These are phyloP conservation scores for Ceratorhiza oryzae-sativae DNA, from an alignment of 1,284 basidiomycete species.

Conservation along the genomic window DNA sequence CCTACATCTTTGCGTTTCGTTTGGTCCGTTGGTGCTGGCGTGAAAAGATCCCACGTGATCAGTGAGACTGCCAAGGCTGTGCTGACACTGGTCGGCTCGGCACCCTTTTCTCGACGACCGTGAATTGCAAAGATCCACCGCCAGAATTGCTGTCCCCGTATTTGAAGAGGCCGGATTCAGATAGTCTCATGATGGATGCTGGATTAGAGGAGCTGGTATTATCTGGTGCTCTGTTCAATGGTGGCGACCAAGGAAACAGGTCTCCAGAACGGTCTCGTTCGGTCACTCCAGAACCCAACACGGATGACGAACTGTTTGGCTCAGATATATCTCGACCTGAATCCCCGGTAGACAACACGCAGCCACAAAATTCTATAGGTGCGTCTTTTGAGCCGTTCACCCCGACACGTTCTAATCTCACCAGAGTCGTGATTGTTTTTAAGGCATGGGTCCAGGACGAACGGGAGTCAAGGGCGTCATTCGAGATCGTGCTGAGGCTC, in stretches of 20 bases:
- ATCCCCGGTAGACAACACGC: slow-evolving; percentile 43
- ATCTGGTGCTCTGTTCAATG: slow-evolving; percentile 76
- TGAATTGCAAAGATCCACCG: too few relatives aligned
- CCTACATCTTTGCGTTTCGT: too few relatives aligned
- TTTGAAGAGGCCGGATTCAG: too few relatives aligned
- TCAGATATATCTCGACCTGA: slow-evolving; percentile 42
- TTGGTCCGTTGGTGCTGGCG: too few relatives aligned
- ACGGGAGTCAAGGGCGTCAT: slow-evolving; percentile 87
- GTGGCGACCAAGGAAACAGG: slow-evolving; percentile 51
- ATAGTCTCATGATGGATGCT: slow-evolving; percentile 12
- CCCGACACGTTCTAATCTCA: slow-evolving; percentile 41
- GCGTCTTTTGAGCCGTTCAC: slow-evolving; percentile 46
- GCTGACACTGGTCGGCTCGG: too few relatives aligned
- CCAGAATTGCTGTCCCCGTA: too few relatives aligned
- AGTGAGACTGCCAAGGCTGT: too few relatives aligned
- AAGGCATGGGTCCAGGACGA: slow-evolving; percentile 80
- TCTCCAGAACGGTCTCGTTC: slow-evolving; percentile 63
- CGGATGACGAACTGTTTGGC: slow-evolving; percentile 58
- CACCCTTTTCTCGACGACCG: too few relatives aligned
- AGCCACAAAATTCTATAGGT: slow-evolving; percentile 40
- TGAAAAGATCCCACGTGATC: too few relatives aligned
- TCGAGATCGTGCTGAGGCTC: slow-evolving; percentile 74
- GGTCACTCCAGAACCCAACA: slow-evolving; percentile 58
- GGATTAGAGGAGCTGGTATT: slow-evolving; percentile 73
- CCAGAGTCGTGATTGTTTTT: neutral